A percentile compares a stretch with the other conserved stretches of the same genome.
Evolutionary conservation across 140 eudicot genomes (phyloP).

Genomic region (Bidens hawaiensis): DNA sequence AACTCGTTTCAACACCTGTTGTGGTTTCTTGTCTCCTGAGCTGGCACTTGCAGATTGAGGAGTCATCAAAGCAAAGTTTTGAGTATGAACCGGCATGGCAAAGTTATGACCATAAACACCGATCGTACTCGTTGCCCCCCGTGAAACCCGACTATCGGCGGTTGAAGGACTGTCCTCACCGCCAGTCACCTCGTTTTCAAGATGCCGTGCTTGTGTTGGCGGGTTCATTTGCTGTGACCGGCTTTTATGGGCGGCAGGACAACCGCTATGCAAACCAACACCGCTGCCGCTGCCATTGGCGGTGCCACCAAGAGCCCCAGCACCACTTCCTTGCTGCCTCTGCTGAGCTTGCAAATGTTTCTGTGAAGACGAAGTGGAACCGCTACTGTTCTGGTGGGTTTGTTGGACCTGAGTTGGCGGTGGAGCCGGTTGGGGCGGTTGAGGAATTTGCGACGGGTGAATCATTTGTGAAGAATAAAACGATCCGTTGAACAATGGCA

Average conservation of each 20-base stretch:
- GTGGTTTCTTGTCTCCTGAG: constrained; percentile 66
- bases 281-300: no score
- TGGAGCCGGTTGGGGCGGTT: constrained; percentile 42
- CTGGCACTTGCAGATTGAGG: constrained; percentile 15
- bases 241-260: constrained; percentile 42
- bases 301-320: constrained; percentile 19
- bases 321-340: constrained; percentile 46
- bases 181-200: constrained; percentile 52
- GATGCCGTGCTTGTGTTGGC: constrained; percentile 45
- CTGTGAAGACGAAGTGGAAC: constrained; percentile 66
- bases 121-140: constrained; percentile 45
- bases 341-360: constrained; percentile 78
- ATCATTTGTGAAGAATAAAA: constrained; percentile 82
- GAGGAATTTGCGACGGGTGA: constrained; percentile 83
- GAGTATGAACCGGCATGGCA: constrained; percentile 68
- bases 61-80: constrained; percentile 60
- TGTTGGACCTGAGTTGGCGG: constrained; percentile 25
- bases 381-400: constrained; percentile 58
- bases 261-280: constrained; percentile 53
- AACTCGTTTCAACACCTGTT: constrained; percentile 40
- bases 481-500: constrained; percentile 78
- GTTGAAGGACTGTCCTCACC: constrained; percentile 79
- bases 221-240: constrained; percentile 44
- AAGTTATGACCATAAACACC: constrained; percentile 71
- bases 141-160: constrained; percentile 59